Conservation (phyloP, 352 stramenopile genomes). For the Phytophthora boehmeriae region DNA sequence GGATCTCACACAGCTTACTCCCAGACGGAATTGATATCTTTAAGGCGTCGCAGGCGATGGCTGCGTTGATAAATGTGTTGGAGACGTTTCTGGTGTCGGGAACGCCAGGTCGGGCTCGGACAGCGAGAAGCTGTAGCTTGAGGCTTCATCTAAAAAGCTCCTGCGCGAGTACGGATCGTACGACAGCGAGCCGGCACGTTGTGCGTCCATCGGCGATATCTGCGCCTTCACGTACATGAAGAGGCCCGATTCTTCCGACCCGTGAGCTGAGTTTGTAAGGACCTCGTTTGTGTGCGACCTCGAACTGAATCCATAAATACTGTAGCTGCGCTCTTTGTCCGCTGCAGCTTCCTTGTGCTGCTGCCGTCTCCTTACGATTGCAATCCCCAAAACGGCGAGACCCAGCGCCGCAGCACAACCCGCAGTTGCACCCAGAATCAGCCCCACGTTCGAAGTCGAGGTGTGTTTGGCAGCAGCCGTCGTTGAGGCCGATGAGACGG, state of each 20-base stretch:
- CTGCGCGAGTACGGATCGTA: slow-evolving; percentile 55
- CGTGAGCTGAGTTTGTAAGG: slow-evolving; percentile 39
- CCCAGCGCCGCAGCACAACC: slow-evolving; percentile 35
- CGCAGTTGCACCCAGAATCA: slow-evolving; percentile 45
- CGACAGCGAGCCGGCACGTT: slow-evolving; percentile 50
- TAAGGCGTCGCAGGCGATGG: slow-evolving; percentile 17
- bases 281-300: slow-evolving; percentile 48
- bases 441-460: slow-evolving; percentile 23
- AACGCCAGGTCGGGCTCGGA: slow-evolving; percentile 30
- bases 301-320: slow-evolving; percentile 48
- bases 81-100: slow-evolving; percentile 14
- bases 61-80: slow-evolving; percentile 24
- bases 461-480: slow-evolving; percentile 11
- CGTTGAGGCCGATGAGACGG: slow-evolving; percentile 25
- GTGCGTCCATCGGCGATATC: slow-evolving; percentile 40
- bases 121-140: slow-evolving; percentile 48
- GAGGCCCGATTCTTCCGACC: slow-evolving; percentile 47
- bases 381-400: slow-evolving; percentile 32
- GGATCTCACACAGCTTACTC: neutral
- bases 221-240: slow-evolving; percentile 63
- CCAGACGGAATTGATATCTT: slow-evolving; percentile 10
- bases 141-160: slow-evolving; percentile 45
- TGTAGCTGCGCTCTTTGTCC: slow-evolving; percentile 30
- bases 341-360: slow-evolving; percentile 7
- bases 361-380: slow-evolving; percentile 29